Evolutionary conservation across 306 rosid genomes (phyloP).

Genomic region (Gleditsia sinensis): DNA sequence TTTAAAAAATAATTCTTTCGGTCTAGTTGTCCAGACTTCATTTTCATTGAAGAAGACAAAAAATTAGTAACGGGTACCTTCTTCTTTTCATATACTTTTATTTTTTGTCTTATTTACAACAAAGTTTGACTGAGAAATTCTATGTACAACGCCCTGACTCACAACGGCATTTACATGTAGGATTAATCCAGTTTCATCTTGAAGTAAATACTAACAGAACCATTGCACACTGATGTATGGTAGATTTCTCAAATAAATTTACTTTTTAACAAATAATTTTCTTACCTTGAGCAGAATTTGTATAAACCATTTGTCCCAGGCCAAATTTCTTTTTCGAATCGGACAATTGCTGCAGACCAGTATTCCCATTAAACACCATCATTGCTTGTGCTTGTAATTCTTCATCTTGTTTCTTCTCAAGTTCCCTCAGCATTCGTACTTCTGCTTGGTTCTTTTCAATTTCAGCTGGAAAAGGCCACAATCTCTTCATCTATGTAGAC

Average conservation of each 20-base stretch:
- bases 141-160: too few relatives aligned
- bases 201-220: neutral
- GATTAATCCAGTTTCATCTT: too few relatives aligned
- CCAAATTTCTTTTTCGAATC: neutral
- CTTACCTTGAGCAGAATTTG: conserved; percentile 8
- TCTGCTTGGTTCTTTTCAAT: conserved; percentile 44
- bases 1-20: neutral
- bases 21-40: neutral
- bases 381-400: neutral
- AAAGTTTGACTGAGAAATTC: neutral
- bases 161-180: too few relatives aligned
- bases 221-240: neutral
- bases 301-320: neutral
- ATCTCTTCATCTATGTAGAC: neutral
- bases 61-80: neutral
- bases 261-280: too few relatives aligned
- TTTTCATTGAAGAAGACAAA: neutral
- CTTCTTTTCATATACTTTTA: neutral
- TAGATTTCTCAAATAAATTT: too few relatives aligned
- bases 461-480: conserved; percentile 34
- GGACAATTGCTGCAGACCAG: neutral
- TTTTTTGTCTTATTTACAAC: neutral
- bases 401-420: conserved; percentile 14
- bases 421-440: conserved; percentile 39
- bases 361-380: neutral